Evolutionary conservation across 1,284 basidiomycete species (phyloP), one percentile per base, ranked within the genome.

Genomic region (Cryptococcus sp.): DNA sequence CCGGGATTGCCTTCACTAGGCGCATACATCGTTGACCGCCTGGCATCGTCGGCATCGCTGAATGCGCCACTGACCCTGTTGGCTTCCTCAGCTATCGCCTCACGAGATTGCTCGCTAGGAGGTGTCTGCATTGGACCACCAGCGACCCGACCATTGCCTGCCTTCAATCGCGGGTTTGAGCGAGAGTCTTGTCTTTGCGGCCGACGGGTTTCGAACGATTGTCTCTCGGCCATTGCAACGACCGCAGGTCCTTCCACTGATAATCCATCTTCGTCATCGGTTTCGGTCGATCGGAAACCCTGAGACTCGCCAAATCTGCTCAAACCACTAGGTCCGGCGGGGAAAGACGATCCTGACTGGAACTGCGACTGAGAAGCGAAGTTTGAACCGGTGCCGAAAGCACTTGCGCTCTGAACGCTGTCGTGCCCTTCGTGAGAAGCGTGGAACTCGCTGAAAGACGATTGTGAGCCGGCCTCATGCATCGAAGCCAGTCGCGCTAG

Each of bases 11-110:
- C 58, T 29, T 69, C 67, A 22, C 50, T 55, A 11, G 64, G 62
- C 5, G 67, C 64, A 53, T 67, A 68, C 17, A 63, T 55, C 15
- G 63, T 67, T 17, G 67, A 70, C 17, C 67, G 61, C 16, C 65
- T 54, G n/a, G 65, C 62, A 29, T 69, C 66, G 3, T 73, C 74
- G 11, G 74, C 75, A 51, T 74, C 72, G 46, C 70, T 69, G 54
- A 73, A 74, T 37, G 67, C 68, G 5, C 67, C 73, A 11, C 59
- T 51, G 8, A 58, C 45, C 34, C 57, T 20, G 37, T 48, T 50
- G 3, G 41, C 48, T 22, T 55, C 51, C 20, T 46, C 56, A 4
- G 57, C 51, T 29, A 68, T 48, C n/a, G 63, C 63, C 44, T 62
- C 60, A 34, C 58, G 46, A n/a, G 62, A 64, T 26, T 54, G 54